Conservation (phyloP, 345 rosid genomes). For the Linum trigynum region DNA sequence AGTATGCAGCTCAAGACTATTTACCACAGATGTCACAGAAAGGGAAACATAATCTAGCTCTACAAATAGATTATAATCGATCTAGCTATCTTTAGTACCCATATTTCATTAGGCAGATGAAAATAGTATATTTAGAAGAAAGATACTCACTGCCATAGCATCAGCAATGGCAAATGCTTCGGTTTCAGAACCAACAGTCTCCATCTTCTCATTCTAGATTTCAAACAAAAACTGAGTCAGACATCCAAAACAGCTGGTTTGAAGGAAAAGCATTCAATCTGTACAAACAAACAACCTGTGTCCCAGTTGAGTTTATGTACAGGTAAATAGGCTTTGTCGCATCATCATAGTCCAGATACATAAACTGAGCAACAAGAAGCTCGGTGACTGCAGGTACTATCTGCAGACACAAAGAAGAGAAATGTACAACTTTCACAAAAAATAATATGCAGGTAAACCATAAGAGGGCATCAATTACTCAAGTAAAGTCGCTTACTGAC, state of each 20-base stretch:
- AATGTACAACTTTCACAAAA: conserved; percentile 2
- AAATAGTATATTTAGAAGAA: not conserved
- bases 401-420: conserved; percentile 30
- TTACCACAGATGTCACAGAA: not conserved
- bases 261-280: not conserved
- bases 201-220: conserved; percentile 69
- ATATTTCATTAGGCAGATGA: not conserved
- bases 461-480: not conserved
- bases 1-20: not conserved
- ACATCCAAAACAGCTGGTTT: not conserved
- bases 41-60: not conserved
- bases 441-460: not conserved
- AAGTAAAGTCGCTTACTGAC: conserved; percentile 50
- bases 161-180: conserved; percentile 94
- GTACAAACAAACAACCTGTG: conserved; percentile 42
- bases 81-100: not conserved
- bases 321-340: conserved; percentile 66
- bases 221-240: not conserved
- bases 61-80: not conserved
- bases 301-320: conserved; percentile 77
- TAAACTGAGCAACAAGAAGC: conserved; percentile 76
- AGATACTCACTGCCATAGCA: conserved; percentile 56
- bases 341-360: conserved; percentile 69
- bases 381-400: conserved; percentile 84
- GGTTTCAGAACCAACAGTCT: conserved; percentile 84